A percentile compares a stretch with the other conserved stretches of the same genome.
Evolutionary conservation across 768 basidiomycete genomes (phyloP).

Genomic region (Termitomyces eurrhizus): DNA sequence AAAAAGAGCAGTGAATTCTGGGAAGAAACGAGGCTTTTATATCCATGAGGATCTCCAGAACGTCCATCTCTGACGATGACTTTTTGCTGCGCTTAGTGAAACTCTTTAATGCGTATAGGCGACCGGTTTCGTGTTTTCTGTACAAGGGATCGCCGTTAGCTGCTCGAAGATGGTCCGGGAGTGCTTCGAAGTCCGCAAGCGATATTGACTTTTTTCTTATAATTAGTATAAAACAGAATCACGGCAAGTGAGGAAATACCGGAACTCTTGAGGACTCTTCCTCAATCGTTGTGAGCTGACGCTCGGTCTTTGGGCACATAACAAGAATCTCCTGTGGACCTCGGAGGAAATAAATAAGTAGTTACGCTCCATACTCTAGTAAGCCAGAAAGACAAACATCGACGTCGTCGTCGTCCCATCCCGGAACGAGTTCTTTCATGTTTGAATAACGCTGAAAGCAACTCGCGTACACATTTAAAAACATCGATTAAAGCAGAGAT

Average conservation of each 20-base stretch:
- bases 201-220: constrained; percentile 15
- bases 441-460: constrained; percentile 35
- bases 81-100: constrained; percentile 14
- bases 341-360: background rate
- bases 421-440: constrained; percentile 36
- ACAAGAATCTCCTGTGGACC: constrained; percentile 42
- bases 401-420: constrained; percentile 46
- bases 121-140: constrained; percentile 27
- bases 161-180: constrained; percentile 4
- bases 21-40: constrained; percentile 34
- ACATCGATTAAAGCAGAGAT: constrained; percentile 4
- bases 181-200: constrained; percentile 33
- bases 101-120: constrained; percentile 27
- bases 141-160: constrained; percentile 16
- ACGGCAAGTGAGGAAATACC: constrained; percentile 11
- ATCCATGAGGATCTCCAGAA: constrained; percentile 32
- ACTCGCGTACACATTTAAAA: background rate
- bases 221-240: background rate
- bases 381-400: constrained; percentile 30
- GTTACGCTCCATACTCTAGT: background rate
- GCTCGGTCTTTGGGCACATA: constrained; percentile 35
- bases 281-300: constrained; percentile 27
- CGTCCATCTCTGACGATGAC: constrained; percentile 28
- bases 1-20: constrained; percentile 36
- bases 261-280: constrained; percentile 24